Base-by-base conservation (phyloP, 2,329 filamentous ascomycete species). In the Simplicillium sp. region DNA sequence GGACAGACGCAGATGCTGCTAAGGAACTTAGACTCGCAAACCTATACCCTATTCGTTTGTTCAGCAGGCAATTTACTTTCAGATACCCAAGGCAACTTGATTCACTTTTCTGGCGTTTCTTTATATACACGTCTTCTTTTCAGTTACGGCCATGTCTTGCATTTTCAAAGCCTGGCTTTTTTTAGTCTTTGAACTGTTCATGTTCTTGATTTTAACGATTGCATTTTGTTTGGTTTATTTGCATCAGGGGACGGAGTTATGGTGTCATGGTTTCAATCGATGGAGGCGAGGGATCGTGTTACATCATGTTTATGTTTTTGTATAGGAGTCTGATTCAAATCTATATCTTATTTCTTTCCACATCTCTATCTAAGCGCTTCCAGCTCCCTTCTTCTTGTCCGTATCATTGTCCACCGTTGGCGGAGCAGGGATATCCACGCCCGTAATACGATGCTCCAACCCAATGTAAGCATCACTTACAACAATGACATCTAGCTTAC, bases 401-500 rank as follows among this genome's bases (percentile, higher is more conserved):
- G 68, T 53, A 47, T 67, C 69, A 44, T 70, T 65, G 39, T 70
- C 68, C 29, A 74, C 70, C 15, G 50, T 57, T 3, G 73, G 72
- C 40, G 62, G 53, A 25, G 60, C 63, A 14, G 75, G 75, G n/a
- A 79, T 61, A 16, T 73, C 67, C 0, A 78, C 65, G 2, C 67
- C 69, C 31, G 62, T 44, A 1, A 73, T 44, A 17, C 59, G 57
- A 45, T 76, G 68, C 55, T 75, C 67, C 71, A 97, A 77, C 0
- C 84, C 87, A 29, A 87, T 67, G 61, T 97, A 97, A 13, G 80
- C 80, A 68, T 97, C 92, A 60, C 90, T 97, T 14, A 92, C 68
- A 3, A 96, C 79, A 46, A 75, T 58, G 3, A 96, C 73, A 54
- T 87, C 82, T 9, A 94, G 61, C 56, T 73, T 83, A 52, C 79